A percentile compares a stretch with the other conserved stretches of the same genome.
phyloP scores from a whole-genome alignment of 2,329 filamentous ascomycete genomes.

The Penicillium rolfsii region DNA sequence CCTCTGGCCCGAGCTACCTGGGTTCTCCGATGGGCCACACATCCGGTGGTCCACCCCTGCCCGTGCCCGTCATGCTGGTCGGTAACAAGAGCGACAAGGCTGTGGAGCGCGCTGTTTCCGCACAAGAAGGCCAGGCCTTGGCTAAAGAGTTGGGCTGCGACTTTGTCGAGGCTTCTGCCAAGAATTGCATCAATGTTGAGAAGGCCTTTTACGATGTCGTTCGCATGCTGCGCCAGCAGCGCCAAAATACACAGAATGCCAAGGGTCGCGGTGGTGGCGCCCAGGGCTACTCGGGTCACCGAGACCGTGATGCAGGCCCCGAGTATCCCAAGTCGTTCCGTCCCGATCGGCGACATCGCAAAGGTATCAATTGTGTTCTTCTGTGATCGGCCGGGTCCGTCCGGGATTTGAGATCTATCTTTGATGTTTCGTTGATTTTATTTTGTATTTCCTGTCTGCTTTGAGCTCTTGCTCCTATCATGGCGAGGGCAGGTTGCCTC shows the following conservation, averaged over 20 bases:
- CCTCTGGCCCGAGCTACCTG: slow-evolving; percentile 54
- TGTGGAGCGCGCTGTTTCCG: slow-evolving; percentile 93
- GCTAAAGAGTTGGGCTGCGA: slow-evolving; percentile 92
- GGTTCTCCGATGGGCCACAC: slow-evolving; percentile 52
- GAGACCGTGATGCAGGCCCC: slow-evolving; percentile 43
- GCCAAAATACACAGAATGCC: slow-evolving; percentile 56
- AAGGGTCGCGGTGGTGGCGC: slow-evolving; percentile 25
- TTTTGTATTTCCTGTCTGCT: slow-evolving; percentile 18
- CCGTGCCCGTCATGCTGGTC: slow-evolving; percentile 94
- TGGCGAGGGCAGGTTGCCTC: not conserved
- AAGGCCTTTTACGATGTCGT: slow-evolving; percentile 99
- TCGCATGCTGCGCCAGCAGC: slow-evolving; percentile 81
- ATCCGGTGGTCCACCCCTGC: slow-evolving; percentile 57
- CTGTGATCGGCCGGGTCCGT: slow-evolving; percentile 37
- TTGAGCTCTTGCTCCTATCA: slow-evolving; percentile 9
- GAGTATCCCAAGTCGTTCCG: slow-evolving; percentile 47
- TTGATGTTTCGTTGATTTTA: slow-evolving; percentile 20
- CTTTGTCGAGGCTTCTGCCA: slow-evolving; percentile 94
- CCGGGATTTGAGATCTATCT: slow-evolving; percentile 9
- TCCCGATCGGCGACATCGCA: slow-evolving; percentile 42
- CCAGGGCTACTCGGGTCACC: slow-evolving; percentile 42
- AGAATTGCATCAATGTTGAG: slow-evolving; percentile 98
- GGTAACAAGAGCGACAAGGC: slow-evolving; percentile 98
- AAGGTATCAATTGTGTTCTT: slow-evolving; percentile 42
- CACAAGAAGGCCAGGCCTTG: slow-evolving; percentile 89